These are phyloP conservation scores for Aspergillus eucalypticola DNA, from an alignment of 2,329 filamentous ascomycete genomes.

Conservation along the genomic window DNA sequence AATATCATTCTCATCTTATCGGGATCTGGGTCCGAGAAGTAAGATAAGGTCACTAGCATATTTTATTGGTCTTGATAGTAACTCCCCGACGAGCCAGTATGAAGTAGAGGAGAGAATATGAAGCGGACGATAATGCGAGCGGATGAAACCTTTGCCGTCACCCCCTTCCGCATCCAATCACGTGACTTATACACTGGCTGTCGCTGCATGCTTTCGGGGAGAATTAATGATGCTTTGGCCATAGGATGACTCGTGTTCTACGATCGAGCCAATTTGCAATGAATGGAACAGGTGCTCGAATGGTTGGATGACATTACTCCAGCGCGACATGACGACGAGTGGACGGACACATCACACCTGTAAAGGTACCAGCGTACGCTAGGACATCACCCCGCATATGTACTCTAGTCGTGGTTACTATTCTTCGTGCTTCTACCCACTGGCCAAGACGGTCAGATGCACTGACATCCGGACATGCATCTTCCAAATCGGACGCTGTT, in stretches of 20 bases:
- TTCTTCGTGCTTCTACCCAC: not conserved
- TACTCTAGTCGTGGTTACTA: not conserved
- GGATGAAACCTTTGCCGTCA: not conserved
- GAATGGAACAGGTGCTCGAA: not conserved
- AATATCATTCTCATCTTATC: not conserved
- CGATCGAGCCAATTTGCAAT: not conserved
- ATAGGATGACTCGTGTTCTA: too few relatives aligned
- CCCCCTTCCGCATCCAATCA: not conserved
- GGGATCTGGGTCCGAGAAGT: not conserved
- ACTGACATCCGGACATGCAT: not conserved
- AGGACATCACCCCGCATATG: not conserved
- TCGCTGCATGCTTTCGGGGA: not conserved
- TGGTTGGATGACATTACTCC: not conserved
- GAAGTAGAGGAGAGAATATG: not conserved
- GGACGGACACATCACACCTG: not conserved
- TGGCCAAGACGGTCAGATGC: not conserved
- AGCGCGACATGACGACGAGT: not conserved
- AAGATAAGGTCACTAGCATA: not conserved
- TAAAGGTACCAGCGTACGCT: not conserved
- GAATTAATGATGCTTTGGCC: not conserved
- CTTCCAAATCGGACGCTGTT: not conserved
- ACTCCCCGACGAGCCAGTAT: not conserved
- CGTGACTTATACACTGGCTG: not conserved
- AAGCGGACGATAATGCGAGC: not conserved
- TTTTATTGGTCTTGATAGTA: not conserved